Evolutionary conservation across 2,329 filamentous ascomycete genomes (phyloP).

Genomic region (Hymenoscyphus infarciens): DNA sequence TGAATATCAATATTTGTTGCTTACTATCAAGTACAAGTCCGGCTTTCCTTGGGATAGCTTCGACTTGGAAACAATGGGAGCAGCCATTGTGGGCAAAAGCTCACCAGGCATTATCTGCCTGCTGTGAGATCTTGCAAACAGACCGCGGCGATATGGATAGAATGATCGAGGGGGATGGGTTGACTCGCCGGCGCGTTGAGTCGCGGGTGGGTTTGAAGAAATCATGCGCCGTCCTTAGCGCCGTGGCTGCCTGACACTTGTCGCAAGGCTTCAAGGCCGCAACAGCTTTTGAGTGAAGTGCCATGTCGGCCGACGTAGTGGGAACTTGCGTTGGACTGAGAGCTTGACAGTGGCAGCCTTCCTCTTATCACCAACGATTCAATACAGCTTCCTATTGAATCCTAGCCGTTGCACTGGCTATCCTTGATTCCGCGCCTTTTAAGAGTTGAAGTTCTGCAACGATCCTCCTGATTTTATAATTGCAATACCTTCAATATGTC

Average conservation of each 20-base stretch:
- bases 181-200: conserved; percentile 21
- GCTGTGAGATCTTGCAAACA: conserved; percentile 26
- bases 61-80: conserved; percentile 31
- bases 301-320: conserved; percentile 22
- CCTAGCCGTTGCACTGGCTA: neutral
- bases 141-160: conserved; percentile 19
- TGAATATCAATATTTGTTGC: conserved; percentile 13
- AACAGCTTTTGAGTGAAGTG: neutral
- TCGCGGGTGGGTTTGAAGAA: conserved; percentile 23
- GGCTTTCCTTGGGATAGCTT: conserved; percentile 32
- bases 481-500: conserved; percentile 43
- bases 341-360: conserved; percentile 11
- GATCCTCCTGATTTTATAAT: neutral
- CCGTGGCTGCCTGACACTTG: conserved; percentile 12
- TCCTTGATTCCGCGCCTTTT: neutral
- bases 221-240: conserved; percentile 18
- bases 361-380: conserved; percentile 21
- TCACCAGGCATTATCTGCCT: conserved; percentile 37
- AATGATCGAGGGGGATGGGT: conserved; percentile 13
- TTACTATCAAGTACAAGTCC: conserved; percentile 38
- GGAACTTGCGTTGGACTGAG: conserved; percentile 14
- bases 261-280: conserved; percentile 7
- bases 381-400: conserved; percentile 4
- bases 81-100: conserved; percentile 36
- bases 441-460: neutral